These are phyloP conservation scores for Scopulariopsis brevicaulis DNA, from an alignment of 2,329 filamentous ascomycete species.

Conservation along the genomic window DNA sequence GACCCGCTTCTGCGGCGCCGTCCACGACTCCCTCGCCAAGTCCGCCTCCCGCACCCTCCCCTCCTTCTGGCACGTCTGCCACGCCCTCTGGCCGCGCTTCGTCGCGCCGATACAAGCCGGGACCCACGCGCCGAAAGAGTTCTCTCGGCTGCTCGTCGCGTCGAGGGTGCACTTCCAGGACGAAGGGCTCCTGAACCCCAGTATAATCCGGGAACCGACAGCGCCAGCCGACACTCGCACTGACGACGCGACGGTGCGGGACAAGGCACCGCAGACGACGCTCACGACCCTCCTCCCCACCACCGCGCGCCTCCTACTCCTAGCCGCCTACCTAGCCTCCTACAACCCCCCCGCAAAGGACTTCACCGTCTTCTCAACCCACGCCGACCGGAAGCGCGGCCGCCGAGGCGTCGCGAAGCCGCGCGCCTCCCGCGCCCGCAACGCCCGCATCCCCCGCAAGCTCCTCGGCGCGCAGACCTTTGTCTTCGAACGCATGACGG, in stretches of 20 bases:
- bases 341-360: conserved; percentile 71
- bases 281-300: conserved; percentile 53
- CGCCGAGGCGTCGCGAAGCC: conserved; percentile 33
- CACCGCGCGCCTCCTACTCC: conserved; percentile 61
- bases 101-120: conserved; percentile 64
- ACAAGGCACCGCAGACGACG: conserved; percentile 17
- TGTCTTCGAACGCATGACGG: conserved; percentile 65
- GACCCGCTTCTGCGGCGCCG: conserved; percentile 68
- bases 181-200: conserved; percentile 57
- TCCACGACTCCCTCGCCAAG: conserved; percentile 78
- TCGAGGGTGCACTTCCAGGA: conserved; percentile 60
- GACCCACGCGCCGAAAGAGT: conserved; percentile 67
- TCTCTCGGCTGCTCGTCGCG: conserved; percentile 69
- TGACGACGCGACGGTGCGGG: conserved; percentile 1
- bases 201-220: conserved; percentile 31
- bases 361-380: conserved; percentile 63
- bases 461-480: conserved; percentile 69
- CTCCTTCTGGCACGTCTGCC: conserved; percentile 57
- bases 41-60: conserved; percentile 71
- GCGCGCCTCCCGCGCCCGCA: conserved; percentile 28
- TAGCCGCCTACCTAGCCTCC: conserved; percentile 70
- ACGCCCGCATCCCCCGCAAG: conserved; percentile 65
- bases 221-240: conserved; percentile 7
- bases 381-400: conserved; percentile 37
- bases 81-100: conserved; percentile 76